phyloP scores from a whole-genome alignment of 257 asterid species.

The Nicotiana knightiana region DNA sequence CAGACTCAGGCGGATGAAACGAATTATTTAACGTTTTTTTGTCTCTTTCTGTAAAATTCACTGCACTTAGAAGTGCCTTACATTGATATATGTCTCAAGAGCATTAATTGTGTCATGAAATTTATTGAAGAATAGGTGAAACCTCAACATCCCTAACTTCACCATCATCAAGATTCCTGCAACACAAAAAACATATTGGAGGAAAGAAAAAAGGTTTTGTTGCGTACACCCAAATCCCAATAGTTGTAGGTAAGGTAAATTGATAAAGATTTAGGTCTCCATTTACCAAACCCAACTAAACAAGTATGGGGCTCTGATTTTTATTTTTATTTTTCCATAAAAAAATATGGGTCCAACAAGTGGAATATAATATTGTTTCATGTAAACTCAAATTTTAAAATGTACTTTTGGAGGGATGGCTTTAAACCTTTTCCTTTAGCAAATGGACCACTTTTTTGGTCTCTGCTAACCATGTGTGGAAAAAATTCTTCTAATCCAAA shows the following conservation, averaged over 20 bases:
- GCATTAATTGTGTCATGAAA: neutral
- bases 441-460: neutral
- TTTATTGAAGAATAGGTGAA: neutral
- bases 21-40: no score
- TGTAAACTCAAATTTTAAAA: neutral
- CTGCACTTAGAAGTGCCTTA: neutral
- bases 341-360: neutral
- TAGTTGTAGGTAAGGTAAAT: neutral
- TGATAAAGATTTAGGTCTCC: neutral
- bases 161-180: neutral
- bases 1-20: no score
- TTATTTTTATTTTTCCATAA: no score
- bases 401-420: neutral
- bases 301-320: neutral
- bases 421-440: neutral
- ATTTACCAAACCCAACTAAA: neutral
- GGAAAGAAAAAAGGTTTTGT: neutral
- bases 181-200: neutral
- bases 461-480: neutral
- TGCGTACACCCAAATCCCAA: neutral
- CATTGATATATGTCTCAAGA: neutral
- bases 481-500: neutral
- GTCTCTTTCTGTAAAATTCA: no score
- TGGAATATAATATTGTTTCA: neutral
- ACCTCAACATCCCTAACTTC: neutral